Evolutionary conservation across 805 yeast genomes (phyloP).

Genomic region (Cyberlindnera japonica): DNA sequence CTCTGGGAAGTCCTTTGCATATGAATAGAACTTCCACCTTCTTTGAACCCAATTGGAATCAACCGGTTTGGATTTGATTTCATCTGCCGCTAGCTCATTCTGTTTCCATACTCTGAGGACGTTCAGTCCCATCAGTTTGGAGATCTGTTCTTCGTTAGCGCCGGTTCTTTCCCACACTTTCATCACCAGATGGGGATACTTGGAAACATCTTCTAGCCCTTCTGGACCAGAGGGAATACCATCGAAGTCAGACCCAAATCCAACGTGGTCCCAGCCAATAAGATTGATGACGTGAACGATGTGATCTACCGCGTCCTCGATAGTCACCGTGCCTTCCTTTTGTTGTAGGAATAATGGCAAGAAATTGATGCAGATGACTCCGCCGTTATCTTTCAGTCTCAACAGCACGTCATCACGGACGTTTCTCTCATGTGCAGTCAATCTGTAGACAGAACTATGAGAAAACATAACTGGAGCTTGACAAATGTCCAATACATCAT

Average conservation of each 20-base stretch:
- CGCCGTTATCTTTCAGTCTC: conserved; percentile 38
- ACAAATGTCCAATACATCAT: conserved; percentile 37
- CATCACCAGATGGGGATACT: conserved; percentile 46
- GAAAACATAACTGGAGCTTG: conserved; percentile 47
- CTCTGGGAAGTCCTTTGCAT: conserved; percentile 34
- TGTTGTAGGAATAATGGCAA: conserved; percentile 36
- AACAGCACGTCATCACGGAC: conserved; percentile 45
- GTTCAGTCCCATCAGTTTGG: conserved; percentile 43
- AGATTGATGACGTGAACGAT: conserved; percentile 38
- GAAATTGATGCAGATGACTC: conserved; percentile 47
- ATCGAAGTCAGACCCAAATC: conserved; percentile 50
- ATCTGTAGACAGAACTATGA: conserved; percentile 42
- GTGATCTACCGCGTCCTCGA: conserved; percentile 47
- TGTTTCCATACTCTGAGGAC: conserved; percentile 44
- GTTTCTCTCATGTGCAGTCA: conserved; percentile 42
- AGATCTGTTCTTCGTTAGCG: conserved; percentile 43
- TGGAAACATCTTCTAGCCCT: conserved; percentile 55
- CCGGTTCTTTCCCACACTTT: conserved; percentile 30
- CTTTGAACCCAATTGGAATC: conserved; percentile 42
- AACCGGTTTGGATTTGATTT: conserved; percentile 27
- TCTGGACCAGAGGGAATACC: conserved; percentile 48
- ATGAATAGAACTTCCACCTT: conserved; percentile 38
- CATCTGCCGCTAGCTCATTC: conserved; percentile 32
- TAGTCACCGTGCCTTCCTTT: conserved; percentile 29
- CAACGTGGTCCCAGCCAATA: conserved; percentile 51